These are phyloP conservation scores for Fusarium buharicum DNA, from an alignment of 2,329 filamentous ascomycete genomes.

Conservation along the genomic window DNA sequence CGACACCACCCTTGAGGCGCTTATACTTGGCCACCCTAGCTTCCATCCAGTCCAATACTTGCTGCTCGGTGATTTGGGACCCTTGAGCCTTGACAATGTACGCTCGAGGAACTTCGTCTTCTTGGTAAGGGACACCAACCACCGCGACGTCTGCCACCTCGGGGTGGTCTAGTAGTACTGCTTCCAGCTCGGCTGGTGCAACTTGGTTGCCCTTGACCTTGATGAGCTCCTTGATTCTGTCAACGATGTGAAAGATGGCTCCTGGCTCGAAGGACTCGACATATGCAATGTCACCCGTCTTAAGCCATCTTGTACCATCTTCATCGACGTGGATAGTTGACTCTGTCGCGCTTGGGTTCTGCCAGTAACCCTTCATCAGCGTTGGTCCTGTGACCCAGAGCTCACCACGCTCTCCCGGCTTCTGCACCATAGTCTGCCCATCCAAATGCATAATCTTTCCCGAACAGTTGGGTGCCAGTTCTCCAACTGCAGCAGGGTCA, in stretches of 20 bases:
- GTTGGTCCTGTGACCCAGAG: slow-evolving; percentile 78
- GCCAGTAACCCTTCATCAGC: slow-evolving; percentile 81
- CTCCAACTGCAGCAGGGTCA: slow-evolving; percentile 34
- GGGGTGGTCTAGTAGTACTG: slow-evolving; percentile 74
- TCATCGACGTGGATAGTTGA: slow-evolving; percentile 62
- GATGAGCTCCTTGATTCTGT: slow-evolving; percentile 73
- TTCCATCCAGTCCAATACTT: slow-evolving; percentile 65
- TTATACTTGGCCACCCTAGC: slow-evolving; percentile 74
- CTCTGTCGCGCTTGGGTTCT: slow-evolving; percentile 72
- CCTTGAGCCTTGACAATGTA: slow-evolving; percentile 64
- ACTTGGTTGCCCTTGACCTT: slow-evolving; percentile 78
- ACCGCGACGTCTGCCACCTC: slow-evolving; percentile 78
- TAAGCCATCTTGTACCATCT: slow-evolving; percentile 71
- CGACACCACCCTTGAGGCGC: slow-evolving; percentile 68
- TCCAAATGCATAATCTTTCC: slow-evolving; percentile 73
- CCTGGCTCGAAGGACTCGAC: slow-evolving; percentile 66
- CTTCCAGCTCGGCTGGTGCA: slow-evolving; percentile 79
- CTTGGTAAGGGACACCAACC: slow-evolving; percentile 51
- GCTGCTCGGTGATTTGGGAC: slow-evolving; percentile 57
- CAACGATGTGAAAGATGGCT: slow-evolving; percentile 69
- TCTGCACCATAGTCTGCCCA: slow-evolving; percentile 57
- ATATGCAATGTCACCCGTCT: slow-evolving; percentile 78
- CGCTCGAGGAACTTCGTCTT: slow-evolving; percentile 70
- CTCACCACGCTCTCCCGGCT: slow-evolving; percentile 69
- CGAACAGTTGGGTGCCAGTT: slow-evolving; percentile 54